Conservation (phyloP, 2,329 filamentous ascomycete genomes). For the Chrysoporthe deuterocubensis region DNA sequence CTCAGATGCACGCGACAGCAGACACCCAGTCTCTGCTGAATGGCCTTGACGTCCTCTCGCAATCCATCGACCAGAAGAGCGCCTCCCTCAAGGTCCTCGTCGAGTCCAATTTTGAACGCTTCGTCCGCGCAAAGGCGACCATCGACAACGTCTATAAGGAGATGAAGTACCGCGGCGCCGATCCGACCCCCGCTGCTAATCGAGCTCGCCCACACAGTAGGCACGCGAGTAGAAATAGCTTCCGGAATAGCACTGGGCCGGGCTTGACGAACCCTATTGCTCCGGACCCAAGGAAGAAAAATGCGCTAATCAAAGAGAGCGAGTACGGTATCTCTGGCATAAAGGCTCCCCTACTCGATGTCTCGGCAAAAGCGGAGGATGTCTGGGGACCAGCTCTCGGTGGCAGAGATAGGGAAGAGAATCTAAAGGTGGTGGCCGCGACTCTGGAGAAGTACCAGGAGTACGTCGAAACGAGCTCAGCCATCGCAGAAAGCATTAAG, state of each 20-base stretch:
- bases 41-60: conserved; percentile 83
- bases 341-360: conserved; percentile 84
- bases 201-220: conserved; percentile 61
- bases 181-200: conserved; percentile 47
- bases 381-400: conserved; percentile 95
- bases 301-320: conserved; percentile 88
- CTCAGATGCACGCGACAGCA: conserved; percentile 85
- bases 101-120: conserved; percentile 97
- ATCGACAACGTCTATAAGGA: conserved; percentile 99
- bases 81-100: conserved; percentile 95
- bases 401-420: conserved; percentile 88
- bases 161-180: conserved; percentile 77
- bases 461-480: conserved; percentile 78
- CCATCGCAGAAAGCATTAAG: conserved; percentile 82
- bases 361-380: conserved; percentile 92
- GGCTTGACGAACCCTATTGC: conserved; percentile 43
- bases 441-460: conserved; percentile 80
- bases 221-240: conserved; percentile 69
- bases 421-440: conserved; percentile 75
- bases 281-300: conserved; percentile 74
- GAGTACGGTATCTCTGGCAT: conserved; percentile 90
- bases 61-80: conserved; percentile 96
- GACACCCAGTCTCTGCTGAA: conserved; percentile 80
- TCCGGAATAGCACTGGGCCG: conserved; percentile 54
- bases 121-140: conserved; percentile 94